phyloP scores from a whole-genome alignment of 176 grass and related monocot species.

The Musa acuminata region DNA sequence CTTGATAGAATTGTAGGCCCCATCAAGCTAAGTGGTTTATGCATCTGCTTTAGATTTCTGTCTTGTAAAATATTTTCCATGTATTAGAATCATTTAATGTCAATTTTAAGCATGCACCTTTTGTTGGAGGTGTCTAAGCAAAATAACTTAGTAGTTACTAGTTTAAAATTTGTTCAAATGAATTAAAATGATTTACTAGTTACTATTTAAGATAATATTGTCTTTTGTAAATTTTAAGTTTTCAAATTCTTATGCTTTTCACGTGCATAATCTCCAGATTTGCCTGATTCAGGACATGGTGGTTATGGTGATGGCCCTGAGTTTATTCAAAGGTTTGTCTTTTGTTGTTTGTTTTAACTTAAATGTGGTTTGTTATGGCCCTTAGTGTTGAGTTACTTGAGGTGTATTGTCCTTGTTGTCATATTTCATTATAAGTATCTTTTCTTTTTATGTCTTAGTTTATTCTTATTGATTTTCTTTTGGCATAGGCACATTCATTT shows the following conservation, averaged over 20 bases:
- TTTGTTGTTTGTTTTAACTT: background rate
- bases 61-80: background rate
- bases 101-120: background rate
- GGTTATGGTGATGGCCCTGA: slow-evolving; percentile 57
- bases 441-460: too few species aligned
- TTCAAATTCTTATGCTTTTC: background rate
- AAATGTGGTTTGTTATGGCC: background rate
- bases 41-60: background rate
- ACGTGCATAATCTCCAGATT: slow-evolving; percentile 41
- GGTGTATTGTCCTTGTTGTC: too few species aligned
- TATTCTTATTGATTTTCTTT: background rate
- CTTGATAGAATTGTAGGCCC: background rate
- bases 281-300: slow-evolving; percentile 60
- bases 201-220: too few species aligned
- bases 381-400: too few species aligned
- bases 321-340: slow-evolving; percentile 51
- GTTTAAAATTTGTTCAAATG: too few species aligned
- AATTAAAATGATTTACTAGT: too few species aligned
- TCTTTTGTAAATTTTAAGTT: too few species aligned
- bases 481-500: background rate
- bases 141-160: background rate
- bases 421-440: too few species aligned
- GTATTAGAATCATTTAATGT: background rate
- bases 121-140: background rate
- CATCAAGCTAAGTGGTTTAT: too few species aligned